Evolutionary conservation across 2,329 filamentous ascomycete species (phyloP).

Genomic region (Aspergillus ibericus): DNA sequence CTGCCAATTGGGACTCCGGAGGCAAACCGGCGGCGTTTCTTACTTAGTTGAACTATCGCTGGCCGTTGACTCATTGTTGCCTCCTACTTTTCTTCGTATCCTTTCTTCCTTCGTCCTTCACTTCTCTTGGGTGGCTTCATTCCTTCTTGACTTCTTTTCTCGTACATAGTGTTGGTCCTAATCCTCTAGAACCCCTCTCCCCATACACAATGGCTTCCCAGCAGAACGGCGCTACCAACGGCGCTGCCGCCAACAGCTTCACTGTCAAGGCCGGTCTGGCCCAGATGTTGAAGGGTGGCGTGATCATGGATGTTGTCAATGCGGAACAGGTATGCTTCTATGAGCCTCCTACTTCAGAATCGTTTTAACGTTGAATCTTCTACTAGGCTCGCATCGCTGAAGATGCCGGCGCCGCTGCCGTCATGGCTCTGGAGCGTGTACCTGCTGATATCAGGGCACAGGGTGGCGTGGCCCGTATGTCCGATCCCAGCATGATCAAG

Average conservation of each 20-base stretch:
- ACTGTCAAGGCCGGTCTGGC: conserved; percentile 92
- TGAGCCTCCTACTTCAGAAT: background rate
- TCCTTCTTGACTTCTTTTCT: conserved; percentile 8
- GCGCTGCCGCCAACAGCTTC: conserved; percentile 60
- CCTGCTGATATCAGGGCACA: conserved; percentile 91
- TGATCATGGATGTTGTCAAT: conserved; percentile 99
- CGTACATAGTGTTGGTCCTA: background rate
- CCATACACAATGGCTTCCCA: conserved; percentile 36
- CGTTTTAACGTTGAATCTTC: background rate
- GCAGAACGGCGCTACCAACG: conserved; percentile 29
- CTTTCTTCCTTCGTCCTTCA: background rate
- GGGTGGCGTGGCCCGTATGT: conserved; percentile 96
- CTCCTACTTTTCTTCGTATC: conserved; percentile 8
- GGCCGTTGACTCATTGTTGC: conserved; percentile 14
- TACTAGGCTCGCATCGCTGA: conserved; percentile 86
- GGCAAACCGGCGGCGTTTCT: background rate
- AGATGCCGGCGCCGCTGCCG: conserved; percentile 90
- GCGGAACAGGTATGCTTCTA: conserved; percentile 65
- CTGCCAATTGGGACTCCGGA: background rate
- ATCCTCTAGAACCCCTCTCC: background rate
- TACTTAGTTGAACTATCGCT: background rate
- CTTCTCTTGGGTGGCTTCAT: conserved; percentile 1
- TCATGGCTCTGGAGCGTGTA: conserved; percentile 98
- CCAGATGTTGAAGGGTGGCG: conserved; percentile 97
- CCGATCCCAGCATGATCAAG: conserved; percentile 89